Percentiles rank a stretch among this genome's conserved stretches.
phyloP scores from a whole-genome alignment of 2,329 filamentous ascomycete species.

The Fusarium acutatum region DNA sequence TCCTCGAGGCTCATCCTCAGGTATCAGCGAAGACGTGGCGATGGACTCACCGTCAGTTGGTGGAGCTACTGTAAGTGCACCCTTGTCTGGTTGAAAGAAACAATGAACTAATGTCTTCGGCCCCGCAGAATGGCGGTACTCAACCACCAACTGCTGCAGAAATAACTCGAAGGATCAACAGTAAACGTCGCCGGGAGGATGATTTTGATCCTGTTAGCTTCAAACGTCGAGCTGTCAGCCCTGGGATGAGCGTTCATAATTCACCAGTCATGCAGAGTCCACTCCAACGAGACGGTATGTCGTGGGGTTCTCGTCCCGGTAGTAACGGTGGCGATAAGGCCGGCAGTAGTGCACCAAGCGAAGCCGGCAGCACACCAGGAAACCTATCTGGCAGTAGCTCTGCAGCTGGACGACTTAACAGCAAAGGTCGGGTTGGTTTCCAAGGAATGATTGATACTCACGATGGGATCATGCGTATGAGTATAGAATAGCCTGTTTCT shows the following conservation, averaged over 20 bases:
- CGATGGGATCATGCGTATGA: constrained; percentile 96
- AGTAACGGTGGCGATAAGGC: constrained; percentile 66
- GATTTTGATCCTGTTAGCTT: constrained; percentile 89
- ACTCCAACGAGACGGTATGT: constrained; percentile 72
- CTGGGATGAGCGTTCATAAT: constrained; percentile 89
- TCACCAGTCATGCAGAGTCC: constrained; percentile 89
- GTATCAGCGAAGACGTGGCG: constrained; percentile 73
- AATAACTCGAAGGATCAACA: constrained; percentile 79
- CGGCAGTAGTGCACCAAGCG: constrained; percentile 62
- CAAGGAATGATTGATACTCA: constrained; percentile 97
- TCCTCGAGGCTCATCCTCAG: constrained; percentile 66
- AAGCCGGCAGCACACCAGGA: constrained; percentile 53
- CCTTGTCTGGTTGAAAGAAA: background rate
- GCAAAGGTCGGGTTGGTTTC: constrained; percentile 75
- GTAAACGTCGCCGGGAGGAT: constrained; percentile 87
- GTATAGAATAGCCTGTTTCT: constrained; percentile 74
- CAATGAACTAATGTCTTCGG: constrained; percentile 30
- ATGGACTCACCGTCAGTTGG: constrained; percentile 73
- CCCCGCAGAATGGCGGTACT: constrained; percentile 45
- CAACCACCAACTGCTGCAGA: constrained; percentile 74
- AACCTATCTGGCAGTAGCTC: constrained; percentile 40
- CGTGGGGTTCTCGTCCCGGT: constrained; percentile 77
- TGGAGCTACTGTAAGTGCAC: constrained; percentile 45
- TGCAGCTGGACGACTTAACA: constrained; percentile 57
- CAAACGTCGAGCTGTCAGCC: constrained; percentile 90